A percentile compares a stretch with the other conserved stretches of the same genome.
These are phyloP conservation scores for Anthostomella pinea DNA, from an alignment of 2,329 filamentous ascomycete genomes.

Conservation along the genomic window DNA sequence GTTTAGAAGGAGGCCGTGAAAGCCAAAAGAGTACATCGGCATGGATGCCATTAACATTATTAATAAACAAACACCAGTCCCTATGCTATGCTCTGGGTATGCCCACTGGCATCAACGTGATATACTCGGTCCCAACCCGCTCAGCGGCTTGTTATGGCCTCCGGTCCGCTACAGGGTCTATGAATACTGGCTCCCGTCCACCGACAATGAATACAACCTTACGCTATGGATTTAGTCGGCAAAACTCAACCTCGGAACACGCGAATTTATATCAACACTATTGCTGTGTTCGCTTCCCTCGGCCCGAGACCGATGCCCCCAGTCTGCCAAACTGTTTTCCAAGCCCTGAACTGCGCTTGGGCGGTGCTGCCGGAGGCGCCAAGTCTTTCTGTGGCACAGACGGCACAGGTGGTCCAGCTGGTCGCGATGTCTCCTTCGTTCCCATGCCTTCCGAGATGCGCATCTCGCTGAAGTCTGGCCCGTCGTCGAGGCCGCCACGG, in stretches of 20 bases:
- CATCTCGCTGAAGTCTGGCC: constrained; percentile 40
- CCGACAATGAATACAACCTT: too few relatives aligned
- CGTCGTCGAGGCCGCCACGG: constrained; percentile 49
- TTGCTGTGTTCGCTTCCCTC: constrained; percentile 51
- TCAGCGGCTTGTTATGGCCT: constrained; percentile 1
- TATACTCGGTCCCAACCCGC: constrained; percentile 5
- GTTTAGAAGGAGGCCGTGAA: constrained; percentile 33
- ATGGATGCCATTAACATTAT: constrained; percentile 14
- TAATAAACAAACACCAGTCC: constrained; percentile 15
- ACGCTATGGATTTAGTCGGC: too few relatives aligned
- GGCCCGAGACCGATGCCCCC: constrained; percentile 67
- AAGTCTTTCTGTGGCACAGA: constrained; percentile 50
- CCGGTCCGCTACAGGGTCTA: constrained; percentile 1
- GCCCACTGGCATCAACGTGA: constrained; percentile 14
- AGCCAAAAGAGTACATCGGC: not conserved
- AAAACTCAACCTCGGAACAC: too few relatives aligned
- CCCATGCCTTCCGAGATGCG: constrained; percentile 41
- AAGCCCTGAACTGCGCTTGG: constrained; percentile 61
- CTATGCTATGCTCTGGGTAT: constrained; percentile 16
- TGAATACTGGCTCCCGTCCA: constrained; percentile 6
- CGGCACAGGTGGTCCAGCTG: constrained; percentile 34
- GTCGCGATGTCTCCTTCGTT: constrained; percentile 37
- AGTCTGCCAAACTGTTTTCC: constrained; percentile 68
- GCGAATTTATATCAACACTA: constrained; percentile 17
- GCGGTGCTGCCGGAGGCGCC: constrained; percentile 39